Conservation (phyloP, 441 rosid genomes). For the Croton laevigatus region DNA sequence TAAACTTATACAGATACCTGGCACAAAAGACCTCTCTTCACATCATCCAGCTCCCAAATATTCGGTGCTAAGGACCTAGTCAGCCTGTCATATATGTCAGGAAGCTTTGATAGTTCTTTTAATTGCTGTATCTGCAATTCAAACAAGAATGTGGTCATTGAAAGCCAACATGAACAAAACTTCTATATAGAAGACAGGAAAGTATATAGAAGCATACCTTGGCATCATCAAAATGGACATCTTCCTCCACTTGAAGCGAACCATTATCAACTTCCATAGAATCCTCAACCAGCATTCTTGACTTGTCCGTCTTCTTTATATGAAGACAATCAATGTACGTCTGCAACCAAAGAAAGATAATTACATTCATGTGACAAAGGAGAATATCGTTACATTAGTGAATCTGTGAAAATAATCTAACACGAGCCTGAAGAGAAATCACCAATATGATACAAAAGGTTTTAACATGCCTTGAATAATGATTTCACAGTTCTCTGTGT, state of each 20-base stretch:
- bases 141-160: constrained; percentile 8
- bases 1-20: constrained; percentile 47
- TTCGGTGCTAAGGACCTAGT: constrained; percentile 90
- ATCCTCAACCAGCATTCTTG: constrained; percentile 74
- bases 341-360: constrained; percentile 37
- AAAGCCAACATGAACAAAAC: constrained; percentile 12
- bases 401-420: background rate
- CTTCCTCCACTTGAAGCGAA: constrained; percentile 59
- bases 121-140: constrained; percentile 60
- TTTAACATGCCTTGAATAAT: constrained; percentile 66
- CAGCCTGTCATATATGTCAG: constrained; percentile 85
- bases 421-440: constrained; percentile 4
- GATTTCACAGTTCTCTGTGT: constrained; percentile 93
- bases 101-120: constrained; percentile 63
- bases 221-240: constrained; percentile 61
- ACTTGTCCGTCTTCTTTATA: constrained; percentile 74
- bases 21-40: constrained; percentile 92
- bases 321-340: constrained; percentile 95
- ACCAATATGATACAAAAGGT: background rate
- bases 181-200: background rate
- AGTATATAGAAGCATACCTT: constrained; percentile 39
- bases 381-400: background rate
- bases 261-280: constrained; percentile 71
- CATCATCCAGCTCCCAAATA: constrained; percentile 97
- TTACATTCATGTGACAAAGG: constrained; percentile 5